Conservation (phyloP, 2,329 filamentous ascomycete genomes). For the Tolypocladium pustulatum region DNA sequence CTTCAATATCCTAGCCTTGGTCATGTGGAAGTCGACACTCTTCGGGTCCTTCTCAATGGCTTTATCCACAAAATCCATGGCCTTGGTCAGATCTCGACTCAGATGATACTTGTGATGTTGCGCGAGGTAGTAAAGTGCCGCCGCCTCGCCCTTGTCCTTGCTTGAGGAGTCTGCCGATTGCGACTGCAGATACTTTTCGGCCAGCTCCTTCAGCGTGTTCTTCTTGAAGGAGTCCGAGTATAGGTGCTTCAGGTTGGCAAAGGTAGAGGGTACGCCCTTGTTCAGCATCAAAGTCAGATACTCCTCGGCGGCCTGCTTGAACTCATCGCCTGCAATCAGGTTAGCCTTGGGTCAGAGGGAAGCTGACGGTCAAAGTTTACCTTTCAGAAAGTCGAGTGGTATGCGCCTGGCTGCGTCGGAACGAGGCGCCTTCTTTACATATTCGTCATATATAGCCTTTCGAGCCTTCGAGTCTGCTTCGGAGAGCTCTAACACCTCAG, state of each 20-base stretch:
- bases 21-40: slow-evolving; percentile 88
- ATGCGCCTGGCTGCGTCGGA: slow-evolving; percentile 78
- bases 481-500: slow-evolving; percentile 54
- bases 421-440: slow-evolving; percentile 69
- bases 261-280: slow-evolving; percentile 90
- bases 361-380: slow-evolving; percentile 25
- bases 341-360: slow-evolving; percentile 8
- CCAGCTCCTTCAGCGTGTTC: slow-evolving; percentile 62
- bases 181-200: slow-evolving; percentile 64
- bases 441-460: slow-evolving; percentile 65
- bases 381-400: slow-evolving; percentile 79
- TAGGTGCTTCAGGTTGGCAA: slow-evolving; percentile 91
- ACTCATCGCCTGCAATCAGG: slow-evolving; percentile 55
- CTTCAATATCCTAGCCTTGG: slow-evolving; percentile 90
- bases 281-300: slow-evolving; percentile 80
- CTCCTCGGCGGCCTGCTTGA: slow-evolving; percentile 62
- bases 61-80: slow-evolving; percentile 71
- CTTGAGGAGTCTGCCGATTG: slow-evolving; percentile 36
- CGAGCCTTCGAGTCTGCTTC: slow-evolving; percentile 49
- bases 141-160: slow-evolving; percentile 56
- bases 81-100: slow-evolving; percentile 75
- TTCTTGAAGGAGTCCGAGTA: slow-evolving; percentile 73
- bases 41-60: slow-evolving; percentile 70
- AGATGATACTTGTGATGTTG: slow-evolving; percentile 94
- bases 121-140: slow-evolving; percentile 84